Conservation (phyloP, 306 rosid species). For the Coriaria nepalensis region DNA sequence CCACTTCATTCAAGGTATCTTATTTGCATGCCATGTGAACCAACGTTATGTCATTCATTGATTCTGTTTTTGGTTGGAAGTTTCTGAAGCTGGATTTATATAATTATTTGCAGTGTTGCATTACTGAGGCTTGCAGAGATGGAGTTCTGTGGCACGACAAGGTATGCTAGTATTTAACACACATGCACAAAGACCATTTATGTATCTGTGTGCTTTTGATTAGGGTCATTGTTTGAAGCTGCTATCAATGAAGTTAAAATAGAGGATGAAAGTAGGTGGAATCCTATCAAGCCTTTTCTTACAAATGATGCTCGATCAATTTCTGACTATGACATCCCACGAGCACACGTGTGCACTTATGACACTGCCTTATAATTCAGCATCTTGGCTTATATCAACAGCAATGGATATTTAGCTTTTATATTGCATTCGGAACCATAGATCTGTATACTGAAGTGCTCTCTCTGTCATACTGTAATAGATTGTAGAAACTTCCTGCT, state of each 20-base stretch:
- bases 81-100: conserved; percentile 18
- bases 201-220: too few species aligned
- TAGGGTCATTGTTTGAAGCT: background rate
- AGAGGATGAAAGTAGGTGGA: too few species aligned
- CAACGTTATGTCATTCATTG: background rate
- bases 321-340: too few species aligned
- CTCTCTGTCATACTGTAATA: too few species aligned
- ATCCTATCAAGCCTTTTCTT: too few species aligned
- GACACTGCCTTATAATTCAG: too few species aligned
- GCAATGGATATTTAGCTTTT: too few species aligned
- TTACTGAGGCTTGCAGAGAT: conserved; percentile 74
- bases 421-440: too few species aligned
- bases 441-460: too few species aligned
- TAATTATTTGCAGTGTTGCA: conserved; percentile 57
- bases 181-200: background rate
- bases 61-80: background rate
- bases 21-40: background rate
- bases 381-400: too few species aligned
- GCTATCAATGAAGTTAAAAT: background rate
- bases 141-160: conserved; percentile 91
- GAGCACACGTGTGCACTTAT: too few species aligned
- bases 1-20: conserved; percentile 86
- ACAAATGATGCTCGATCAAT: too few species aligned
- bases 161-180: conserved; percentile 29
- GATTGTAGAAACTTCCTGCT: background rate